Evolutionary conservation across 116 monocot genomes (phyloP).

Genomic region (Papilionanthe hybrid): DNA sequence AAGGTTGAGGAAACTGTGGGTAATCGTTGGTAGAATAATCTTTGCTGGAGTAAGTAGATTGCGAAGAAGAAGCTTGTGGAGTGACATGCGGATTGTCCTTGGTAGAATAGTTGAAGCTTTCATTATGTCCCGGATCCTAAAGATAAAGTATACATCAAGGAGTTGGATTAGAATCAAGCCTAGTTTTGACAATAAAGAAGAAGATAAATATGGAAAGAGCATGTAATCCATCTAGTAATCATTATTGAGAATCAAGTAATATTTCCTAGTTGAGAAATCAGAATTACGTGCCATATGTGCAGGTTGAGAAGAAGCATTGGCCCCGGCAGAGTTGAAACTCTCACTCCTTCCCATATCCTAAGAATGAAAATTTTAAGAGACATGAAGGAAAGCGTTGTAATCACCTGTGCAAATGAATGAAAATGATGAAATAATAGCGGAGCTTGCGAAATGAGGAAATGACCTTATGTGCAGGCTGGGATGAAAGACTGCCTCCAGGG

Average conservation of each 20-base stretch:
- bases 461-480: constrained; percentile 36
- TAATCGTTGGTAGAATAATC: constrained; percentile 40
- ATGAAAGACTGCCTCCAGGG: constrained; percentile 17
- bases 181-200: not conserved
- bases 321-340: constrained; percentile 15
- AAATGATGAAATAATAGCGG: not conserved
- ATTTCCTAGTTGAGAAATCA: not conserved
- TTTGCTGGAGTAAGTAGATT: constrained; percentile 31
- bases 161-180: not conserved
- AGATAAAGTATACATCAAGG: not conserved
- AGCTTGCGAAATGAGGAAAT: not conserved
- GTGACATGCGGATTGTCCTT: constrained; percentile 13
- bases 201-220: too few relatives aligned
- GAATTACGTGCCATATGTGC: not conserved
- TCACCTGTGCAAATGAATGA: not conserved
- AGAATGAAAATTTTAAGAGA: not conserved
- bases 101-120: constrained; percentile 27
- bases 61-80: constrained; percentile 16
- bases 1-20: constrained; percentile 30
- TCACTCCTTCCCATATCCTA: constrained; percentile 19
- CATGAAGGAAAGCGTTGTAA: not conserved
- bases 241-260: not conserved
- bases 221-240: not conserved
- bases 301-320: not conserved
- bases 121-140: constrained; percentile 16